Conservation (phyloP, 2,329 filamentous ascomycete genomes). For the Daldinia eschscholtzii region DNA sequence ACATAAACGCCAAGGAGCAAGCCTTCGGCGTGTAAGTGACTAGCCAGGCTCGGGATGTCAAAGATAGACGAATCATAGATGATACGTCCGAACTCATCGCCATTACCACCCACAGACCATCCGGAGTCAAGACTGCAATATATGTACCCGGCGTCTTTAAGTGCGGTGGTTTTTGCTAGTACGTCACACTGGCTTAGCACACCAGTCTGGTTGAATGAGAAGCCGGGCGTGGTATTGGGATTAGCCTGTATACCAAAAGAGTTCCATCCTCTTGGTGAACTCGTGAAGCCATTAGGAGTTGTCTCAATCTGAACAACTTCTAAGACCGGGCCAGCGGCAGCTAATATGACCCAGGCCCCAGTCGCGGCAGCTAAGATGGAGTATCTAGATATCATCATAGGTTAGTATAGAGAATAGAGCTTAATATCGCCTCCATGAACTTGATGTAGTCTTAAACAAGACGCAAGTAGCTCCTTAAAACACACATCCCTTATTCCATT, state of each 20-base stretch:
- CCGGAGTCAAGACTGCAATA: slow-evolving; percentile 50
- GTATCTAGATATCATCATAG: slow-evolving; percentile 7
- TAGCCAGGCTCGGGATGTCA: slow-evolving; percentile 44
- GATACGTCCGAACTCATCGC: slow-evolving; percentile 49
- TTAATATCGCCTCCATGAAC: not conserved
- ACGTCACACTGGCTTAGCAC: slow-evolving; percentile 45
- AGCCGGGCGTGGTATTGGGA: slow-evolving; percentile 31
- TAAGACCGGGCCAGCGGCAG: slow-evolving; percentile 5
- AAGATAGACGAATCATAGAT: slow-evolving; percentile 43
- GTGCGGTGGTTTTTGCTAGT: slow-evolving; percentile 30
- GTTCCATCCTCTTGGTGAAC: slow-evolving; percentile 46
- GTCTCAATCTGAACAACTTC: slow-evolving; percentile 31
- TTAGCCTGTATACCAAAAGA: slow-evolving; percentile 46
- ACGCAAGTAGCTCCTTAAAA: not conserved
- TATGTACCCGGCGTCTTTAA: slow-evolving; percentile 43
- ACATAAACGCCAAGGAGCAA: slow-evolving; percentile 49
- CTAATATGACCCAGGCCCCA: not conserved
- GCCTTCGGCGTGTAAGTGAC: slow-evolving; percentile 45
- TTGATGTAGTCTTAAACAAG: not conserved
- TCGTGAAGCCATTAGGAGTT: slow-evolving; percentile 45
- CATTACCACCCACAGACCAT: slow-evolving; percentile 44
- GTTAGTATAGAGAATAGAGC: not conserved
- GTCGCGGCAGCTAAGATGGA: not conserved
- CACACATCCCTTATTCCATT: not conserved
- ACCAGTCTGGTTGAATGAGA: slow-evolving; percentile 39